A percentile compares a stretch with the other conserved stretches of the same genome.
phyloP scores from a whole-genome alignment of 2,329 filamentous ascomycete genomes.

The Ramichloridium luteum region DNA sequence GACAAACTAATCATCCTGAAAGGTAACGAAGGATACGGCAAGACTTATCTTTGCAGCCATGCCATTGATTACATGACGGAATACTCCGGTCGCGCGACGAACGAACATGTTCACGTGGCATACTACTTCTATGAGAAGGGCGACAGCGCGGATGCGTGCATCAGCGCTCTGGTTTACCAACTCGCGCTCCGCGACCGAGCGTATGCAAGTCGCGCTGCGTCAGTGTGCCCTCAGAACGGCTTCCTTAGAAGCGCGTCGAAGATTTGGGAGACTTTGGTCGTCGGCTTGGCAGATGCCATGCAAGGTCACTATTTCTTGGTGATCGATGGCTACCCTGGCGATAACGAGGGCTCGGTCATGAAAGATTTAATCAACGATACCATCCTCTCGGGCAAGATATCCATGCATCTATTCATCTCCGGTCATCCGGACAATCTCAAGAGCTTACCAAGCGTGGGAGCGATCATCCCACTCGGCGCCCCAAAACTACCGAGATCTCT shows the following conservation, averaged over 20 bases:
- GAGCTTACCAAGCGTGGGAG: not conserved
- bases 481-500: not conserved
- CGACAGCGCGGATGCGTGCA: not conserved
- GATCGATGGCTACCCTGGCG: conserved; percentile 3
- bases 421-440: not conserved
- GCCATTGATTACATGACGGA: conserved; percentile 1
- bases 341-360: conserved; percentile 1
- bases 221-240: not conserved
- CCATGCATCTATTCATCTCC: conserved; percentile 1
- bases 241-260: conserved; percentile 1
- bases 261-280: conserved; percentile 2
- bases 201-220: not conserved
- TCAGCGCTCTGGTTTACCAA: conserved; percentile 3
- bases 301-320: conserved; percentile 3
- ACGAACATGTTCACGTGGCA: conserved; percentile 2
- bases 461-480: conserved; percentile 1
- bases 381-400: not conserved
- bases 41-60: conserved; percentile 3
- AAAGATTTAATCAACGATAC: conserved; percentile 1
- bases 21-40: conserved; percentile 2
- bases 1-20: not conserved
- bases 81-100: not conserved
- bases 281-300: not conserved
- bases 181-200: not conserved
- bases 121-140: conserved; percentile 5